Evolutionary conservation across 208 protist species (phyloP), one percentile per base, ranked within the genome.

Genomic region (Pavlovales sp.): DNA sequence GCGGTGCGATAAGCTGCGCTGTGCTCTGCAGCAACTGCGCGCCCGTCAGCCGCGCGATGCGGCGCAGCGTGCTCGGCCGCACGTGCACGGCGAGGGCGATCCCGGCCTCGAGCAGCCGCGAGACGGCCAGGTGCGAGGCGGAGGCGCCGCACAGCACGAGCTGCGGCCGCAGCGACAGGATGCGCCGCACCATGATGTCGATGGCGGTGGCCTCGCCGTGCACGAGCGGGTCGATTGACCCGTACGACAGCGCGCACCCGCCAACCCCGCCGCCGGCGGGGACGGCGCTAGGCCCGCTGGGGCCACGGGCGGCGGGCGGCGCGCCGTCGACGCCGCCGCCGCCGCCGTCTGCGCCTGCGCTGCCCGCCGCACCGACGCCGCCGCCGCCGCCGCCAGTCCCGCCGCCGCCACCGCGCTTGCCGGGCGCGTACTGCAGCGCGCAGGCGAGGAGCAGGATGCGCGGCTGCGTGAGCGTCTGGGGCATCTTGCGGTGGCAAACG

Each of bases 361-460:
- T 20, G 57, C 32, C 18, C 22, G 22, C 5, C 26, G 18, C 57
- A 2, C 18, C 57, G 57, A 10, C 57, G 57, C 1, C 57, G 14
- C 22, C 57, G 57, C 57, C 7, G 57, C 57, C 57, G 57, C 57
- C 5, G 57, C 57, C 57, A 30, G 22, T 28, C 1, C 57, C 57
- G 57, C 57, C 57, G 57, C 26, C 14, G 14, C 14, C 57, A 10
- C 22, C 57, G 18, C 26, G 7, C 57, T 71, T 71, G 57, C 57
- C 57, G 18, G 57, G 57, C 57, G 57, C 5, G 93, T 99, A 99
- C 95, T 99, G 98, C 28, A 99, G 93, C 1, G 97, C 93, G 94
- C 96, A 99, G 91, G 99, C 98, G 36, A 99, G 95, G 30, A 99
- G 95, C 0, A 99, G 76, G 71, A 99, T 97, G 90, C 98, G 94